Evolutionary conservation across 345 rosid genomes (phyloP), one percentile per base, ranked within the genome.

Genomic region (Linum lewisii): DNA sequence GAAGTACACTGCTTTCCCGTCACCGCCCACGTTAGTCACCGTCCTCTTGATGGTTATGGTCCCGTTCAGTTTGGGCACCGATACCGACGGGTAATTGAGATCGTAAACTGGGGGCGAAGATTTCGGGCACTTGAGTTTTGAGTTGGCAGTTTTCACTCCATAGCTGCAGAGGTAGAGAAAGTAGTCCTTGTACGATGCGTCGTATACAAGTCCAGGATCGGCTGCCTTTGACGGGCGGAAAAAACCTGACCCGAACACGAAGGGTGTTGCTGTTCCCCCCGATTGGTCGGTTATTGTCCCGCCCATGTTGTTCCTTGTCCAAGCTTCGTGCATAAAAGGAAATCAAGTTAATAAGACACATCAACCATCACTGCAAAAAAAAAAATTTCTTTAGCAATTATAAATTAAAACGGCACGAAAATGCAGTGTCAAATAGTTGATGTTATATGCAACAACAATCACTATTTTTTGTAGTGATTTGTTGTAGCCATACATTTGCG

Each of bases 161-260:
- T 42, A 34, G n/a, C 76, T 72, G 74, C 98, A 86, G 6, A 84
- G 72, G 62, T 86, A 82, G 20, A 60, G 72, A 51, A 78, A 62
- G 65, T 88, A 88, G 59, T 83, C 87, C 16, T 53, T 47, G 59
- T 74, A 78, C 0, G 90, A 75, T 56, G 88, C 80, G 23, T 86
- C 86, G 5, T 92, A 92, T 37, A 88, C 78, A 11, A 92, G 84
- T 57, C 96, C 98, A 7, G 96, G 98, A 57, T 84, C 90, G 0
- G 78, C 83, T 6, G 93, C 88, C 62, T 56, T 80, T 0, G 68
- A 54, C 0, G 89, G 96, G 22, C 65, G 68, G 58, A 88, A 76
- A 57, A 81, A 93, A 49, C 95, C 98, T 0, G 93, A 74, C 0
- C 93, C 94, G 21, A 71, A 70, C 0, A 75, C 73, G 47, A 92